These are phyloP conservation scores for Syncephalastrum monosporum DNA, from an alignment of 371 early-diverging fungal genomes.

Conservation along the genomic window DNA sequence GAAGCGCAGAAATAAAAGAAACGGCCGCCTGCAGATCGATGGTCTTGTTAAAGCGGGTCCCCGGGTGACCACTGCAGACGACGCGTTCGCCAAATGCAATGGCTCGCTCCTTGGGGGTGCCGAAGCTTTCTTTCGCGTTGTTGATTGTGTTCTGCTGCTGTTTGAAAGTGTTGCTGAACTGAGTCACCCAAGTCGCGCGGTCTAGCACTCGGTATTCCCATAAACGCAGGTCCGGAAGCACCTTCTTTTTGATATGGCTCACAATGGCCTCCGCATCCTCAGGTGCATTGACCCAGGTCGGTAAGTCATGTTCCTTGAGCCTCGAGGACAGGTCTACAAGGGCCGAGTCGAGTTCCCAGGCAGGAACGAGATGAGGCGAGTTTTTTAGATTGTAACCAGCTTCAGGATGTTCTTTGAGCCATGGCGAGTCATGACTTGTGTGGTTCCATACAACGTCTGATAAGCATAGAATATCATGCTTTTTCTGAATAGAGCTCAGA, in stretches of 20 bases:
- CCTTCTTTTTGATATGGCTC: conserved; percentile 52
- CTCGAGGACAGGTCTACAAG: conserved; percentile 70
- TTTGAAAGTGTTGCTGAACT: too few relatives aligned
- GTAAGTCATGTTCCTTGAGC: conserved; percentile 51
- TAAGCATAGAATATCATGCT: conserved; percentile 73
- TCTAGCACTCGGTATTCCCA: conserved; percentile 91
- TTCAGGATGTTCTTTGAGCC: conserved; percentile 94
- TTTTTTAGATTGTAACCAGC: conserved; percentile 94
- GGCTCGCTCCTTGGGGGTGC: too few relatives aligned
- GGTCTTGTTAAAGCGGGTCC: conserved; percentile 51
- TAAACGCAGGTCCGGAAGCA: conserved; percentile 68
- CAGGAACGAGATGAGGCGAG: conserved; percentile 91
- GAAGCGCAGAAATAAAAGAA: conserved; percentile 44
- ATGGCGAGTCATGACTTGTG: conserved; percentile 86
- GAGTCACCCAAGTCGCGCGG: neutral
- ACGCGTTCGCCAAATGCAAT: conserved; percentile 28
- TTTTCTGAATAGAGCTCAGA: conserved; percentile 55
- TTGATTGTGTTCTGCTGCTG: too few relatives aligned
- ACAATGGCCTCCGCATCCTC: conserved; percentile 69
- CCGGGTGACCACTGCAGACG: conserved; percentile 35
- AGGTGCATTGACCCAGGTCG: conserved; percentile 55
- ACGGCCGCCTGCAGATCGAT: conserved; percentile 42
- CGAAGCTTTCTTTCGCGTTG: too few relatives aligned
- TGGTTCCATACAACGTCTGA: conserved; percentile 99
- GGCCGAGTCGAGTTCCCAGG: conserved; percentile 90